Conservation (phyloP, 2,329 filamentous ascomycete genomes). For the Verticillium tricorpus region DNA sequence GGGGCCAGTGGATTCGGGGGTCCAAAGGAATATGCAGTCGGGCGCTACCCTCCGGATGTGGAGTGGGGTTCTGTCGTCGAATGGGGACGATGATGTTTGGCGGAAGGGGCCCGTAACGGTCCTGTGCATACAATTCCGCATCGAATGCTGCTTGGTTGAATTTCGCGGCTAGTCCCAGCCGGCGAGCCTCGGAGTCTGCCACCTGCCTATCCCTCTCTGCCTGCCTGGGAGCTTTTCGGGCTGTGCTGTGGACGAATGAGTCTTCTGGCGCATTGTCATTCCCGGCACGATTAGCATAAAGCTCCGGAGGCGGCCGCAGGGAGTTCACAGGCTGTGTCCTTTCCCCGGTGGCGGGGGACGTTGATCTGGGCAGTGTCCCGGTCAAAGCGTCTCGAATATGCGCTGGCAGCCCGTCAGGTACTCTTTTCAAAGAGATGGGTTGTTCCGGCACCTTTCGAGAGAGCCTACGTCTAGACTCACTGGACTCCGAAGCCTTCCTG, state of each 20-base stretch:
- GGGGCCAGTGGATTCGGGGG: constrained; percentile 44
- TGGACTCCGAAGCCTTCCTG: background rate
- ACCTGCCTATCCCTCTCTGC: background rate
- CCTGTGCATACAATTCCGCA: constrained; percentile 10
- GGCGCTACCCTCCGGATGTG: constrained; percentile 16
- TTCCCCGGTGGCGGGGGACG: background rate
- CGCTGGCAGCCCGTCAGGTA: background rate
- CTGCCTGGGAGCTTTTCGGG: background rate
- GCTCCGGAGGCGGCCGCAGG: too few relatives aligned
- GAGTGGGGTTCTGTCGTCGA: background rate
- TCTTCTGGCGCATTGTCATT: background rate
- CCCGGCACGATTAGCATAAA: background rate
- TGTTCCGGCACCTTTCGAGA: background rate
- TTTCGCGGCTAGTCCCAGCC: constrained; percentile 1
- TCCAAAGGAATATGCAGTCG: constrained; percentile 42
- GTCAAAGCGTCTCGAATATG: background rate
- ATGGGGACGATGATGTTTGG: background rate
- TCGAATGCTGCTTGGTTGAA: constrained; percentile 15
- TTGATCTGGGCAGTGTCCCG: background rate
- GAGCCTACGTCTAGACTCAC: background rate
- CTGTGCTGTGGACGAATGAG: background rate
- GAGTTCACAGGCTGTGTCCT: background rate
- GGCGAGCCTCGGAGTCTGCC: constrained; percentile 1
- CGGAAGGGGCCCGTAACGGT: constrained; percentile 11
- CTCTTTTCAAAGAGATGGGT: background rate